These are phyloP conservation scores for Circinella umbellata DNA, from an alignment of 371 early-diverging fungal genomes.

Conservation along the genomic window DNA sequence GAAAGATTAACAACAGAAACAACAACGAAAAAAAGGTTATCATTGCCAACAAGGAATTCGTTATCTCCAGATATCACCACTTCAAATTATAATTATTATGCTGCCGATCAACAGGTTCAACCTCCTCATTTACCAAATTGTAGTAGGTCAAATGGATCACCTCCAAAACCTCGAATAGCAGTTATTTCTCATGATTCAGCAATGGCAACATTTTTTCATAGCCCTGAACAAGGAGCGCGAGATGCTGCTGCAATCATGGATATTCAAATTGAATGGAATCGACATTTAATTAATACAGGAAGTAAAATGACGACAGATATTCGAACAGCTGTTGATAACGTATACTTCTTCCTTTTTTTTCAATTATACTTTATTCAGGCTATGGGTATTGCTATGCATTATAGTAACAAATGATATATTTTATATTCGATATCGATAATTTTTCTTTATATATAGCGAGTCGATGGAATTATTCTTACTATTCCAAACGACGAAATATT, in stretches of 20 bases:
- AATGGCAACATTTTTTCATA: constrained; percentile 39
- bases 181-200: constrained; percentile 43
- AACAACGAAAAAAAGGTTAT: too few species aligned
- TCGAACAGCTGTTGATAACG: constrained; percentile 28
- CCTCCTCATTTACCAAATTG: constrained; percentile 8
- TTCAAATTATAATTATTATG: neutral
- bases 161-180: constrained; percentile 20
- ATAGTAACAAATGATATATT: too few species aligned
- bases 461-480: constrained; percentile 50
- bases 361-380: too few species aligned
- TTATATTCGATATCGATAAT: too few species aligned
- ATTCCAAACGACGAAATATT: constrained; percentile 48
- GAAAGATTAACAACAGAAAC: too few species aligned
- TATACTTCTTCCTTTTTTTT: constrained; percentile 1
- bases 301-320: constrained; percentile 44
- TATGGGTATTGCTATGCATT: too few species aligned
- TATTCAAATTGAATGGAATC: constrained; percentile 43
- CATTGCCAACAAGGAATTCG: too few species aligned
- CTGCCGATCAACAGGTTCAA: constrained; percentile 8
- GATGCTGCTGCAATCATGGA: constrained; percentile 49
- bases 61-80: too few species aligned
- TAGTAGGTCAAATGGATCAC: neutral
- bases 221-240: constrained; percentile 38
- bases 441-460: constrained; percentile 12
- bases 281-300: constrained; percentile 29